Evolutionary conservation across 1,284 basidiomycete genomes (phyloP), one percentile per base, ranked within the genome.

Genomic region (Malassezia sp.): DNA sequence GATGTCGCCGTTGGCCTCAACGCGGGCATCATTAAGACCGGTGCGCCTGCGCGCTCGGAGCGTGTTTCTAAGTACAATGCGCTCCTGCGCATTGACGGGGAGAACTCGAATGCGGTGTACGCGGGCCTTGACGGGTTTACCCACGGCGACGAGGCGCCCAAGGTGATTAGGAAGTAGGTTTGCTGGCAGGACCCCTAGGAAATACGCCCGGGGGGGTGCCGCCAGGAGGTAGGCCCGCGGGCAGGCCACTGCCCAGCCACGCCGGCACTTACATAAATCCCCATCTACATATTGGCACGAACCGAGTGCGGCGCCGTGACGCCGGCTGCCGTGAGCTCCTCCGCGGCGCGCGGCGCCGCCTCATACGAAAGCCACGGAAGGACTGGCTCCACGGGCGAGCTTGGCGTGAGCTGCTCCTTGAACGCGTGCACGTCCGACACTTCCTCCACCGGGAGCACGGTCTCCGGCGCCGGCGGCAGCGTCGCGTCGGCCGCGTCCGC

Each of bases 1-100:
- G 91, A 97, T 75, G 82, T 99, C 59, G 82, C 83, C 55, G 89
- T 97, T 61, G 93, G 84, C 49, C 86, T 96, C 62, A 85, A 85
- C 59, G 79, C 78, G 48, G 90, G 90, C 61, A 85, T 93, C 75
- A 95, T 95, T 80, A 96, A 97, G 83, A 91, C 91, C 46, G 91
- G 91, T 76, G 89, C 88, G 36, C 88, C 89, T 24, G 87, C 86
- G 57, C 79, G 89, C 60, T 83, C 81, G 62, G 89, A 91, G 76
- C 87, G 88, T 76, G 81, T 90, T 24, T 85, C 87, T 72, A 93
- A 91, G 75, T 71, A 65, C 60, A 70, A 70, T 54, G 56, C 59
- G 45, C 57, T 70, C 8, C 59, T 70, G 17, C 57, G 67, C 36
- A 70, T 70, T 50, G 67, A 70, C 60, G 28, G 32, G 18, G 51